These are phyloP conservation scores for Cladobotryum mycophilum DNA, from an alignment of 2,329 filamentous ascomycete genomes.

Conservation along the genomic window DNA sequence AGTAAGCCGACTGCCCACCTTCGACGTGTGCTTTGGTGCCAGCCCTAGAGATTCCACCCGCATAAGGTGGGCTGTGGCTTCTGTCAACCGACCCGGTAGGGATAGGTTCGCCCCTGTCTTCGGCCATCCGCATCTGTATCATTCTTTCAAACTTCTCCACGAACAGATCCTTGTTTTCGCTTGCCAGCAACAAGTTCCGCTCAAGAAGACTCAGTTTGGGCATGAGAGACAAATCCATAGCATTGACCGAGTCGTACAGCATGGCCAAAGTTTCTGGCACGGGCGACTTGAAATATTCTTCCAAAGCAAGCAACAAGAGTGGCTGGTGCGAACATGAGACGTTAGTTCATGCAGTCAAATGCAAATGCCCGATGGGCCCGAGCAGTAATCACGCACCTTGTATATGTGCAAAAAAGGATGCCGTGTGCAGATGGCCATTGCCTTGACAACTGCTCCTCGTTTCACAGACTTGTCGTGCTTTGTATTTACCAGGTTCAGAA, in stretches of 20 bases:
- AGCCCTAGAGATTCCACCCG: conserved; percentile 47
- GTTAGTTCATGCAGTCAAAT: conserved; percentile 13
- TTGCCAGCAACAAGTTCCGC: conserved; percentile 77
- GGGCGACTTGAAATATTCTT: conserved; percentile 94
- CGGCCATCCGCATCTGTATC: conserved; percentile 72
- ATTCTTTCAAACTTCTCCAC: conserved; percentile 96
- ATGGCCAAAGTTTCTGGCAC: conserved; percentile 80
- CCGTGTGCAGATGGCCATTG: conserved; percentile 97
- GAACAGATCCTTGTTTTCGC: conserved; percentile 92
- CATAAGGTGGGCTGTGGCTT: conserved; percentile 38
- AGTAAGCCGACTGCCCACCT: conserved; percentile 57
- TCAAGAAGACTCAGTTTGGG: conserved; percentile 79
- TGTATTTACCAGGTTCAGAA: conserved; percentile 94
- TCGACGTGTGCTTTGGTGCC: conserved; percentile 59
- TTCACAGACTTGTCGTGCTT: conserved; percentile 92
- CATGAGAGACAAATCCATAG: conserved; percentile 94
- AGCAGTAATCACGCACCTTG: conserved; percentile 56
- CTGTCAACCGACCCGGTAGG: conserved; percentile 35
- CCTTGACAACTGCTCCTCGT: conserved; percentile 90
- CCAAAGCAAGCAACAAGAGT: conserved; percentile 78
- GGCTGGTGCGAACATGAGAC: conserved; percentile 47
- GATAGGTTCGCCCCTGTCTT: conserved; percentile 47
- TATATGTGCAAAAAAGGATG: conserved; percentile 99
- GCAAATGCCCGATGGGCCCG: background rate
- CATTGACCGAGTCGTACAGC: conserved; percentile 88